phyloP scores from a whole-genome alignment of 1,284 basidiomycete species.

The Naganishia sp. region DNA sequence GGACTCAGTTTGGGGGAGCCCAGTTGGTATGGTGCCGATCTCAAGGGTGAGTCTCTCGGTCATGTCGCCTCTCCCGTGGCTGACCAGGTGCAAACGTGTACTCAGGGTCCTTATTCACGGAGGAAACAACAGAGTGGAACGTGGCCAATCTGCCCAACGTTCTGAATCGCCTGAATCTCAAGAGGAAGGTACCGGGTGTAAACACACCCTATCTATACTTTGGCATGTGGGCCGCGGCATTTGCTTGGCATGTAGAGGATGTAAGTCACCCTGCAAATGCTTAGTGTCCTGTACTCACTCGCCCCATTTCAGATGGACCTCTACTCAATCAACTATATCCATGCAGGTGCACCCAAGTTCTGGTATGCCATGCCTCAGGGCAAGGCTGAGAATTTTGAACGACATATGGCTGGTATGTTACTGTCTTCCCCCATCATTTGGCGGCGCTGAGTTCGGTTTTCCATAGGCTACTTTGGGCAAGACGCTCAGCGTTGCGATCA shows the following conservation, averaged over 20 bases:
- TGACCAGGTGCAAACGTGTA: background rate
- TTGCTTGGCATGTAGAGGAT: slow-evolving; percentile 97
- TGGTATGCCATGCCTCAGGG: slow-evolving; percentile 96
- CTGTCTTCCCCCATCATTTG: slow-evolving; percentile 24
- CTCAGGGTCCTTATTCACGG: slow-evolving; percentile 76
- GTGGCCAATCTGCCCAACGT: slow-evolving; percentile 86
- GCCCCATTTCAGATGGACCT: slow-evolving; percentile 72
- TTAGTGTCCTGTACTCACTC: background rate
- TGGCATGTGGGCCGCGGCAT: slow-evolving; percentile 98
- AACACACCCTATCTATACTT: slow-evolving; percentile 98
- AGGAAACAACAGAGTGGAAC: slow-evolving; percentile 83
- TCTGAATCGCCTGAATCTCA: slow-evolving; percentile 73
- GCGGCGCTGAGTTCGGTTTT: background rate
- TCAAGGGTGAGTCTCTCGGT: slow-evolving; percentile 62
- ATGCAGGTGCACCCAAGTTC: slow-evolving; percentile 93
- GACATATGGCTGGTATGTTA: slow-evolving; percentile 71
- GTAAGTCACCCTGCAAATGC: slow-evolving; percentile 42
- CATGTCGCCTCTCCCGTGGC: background rate
- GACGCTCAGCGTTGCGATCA: slow-evolving; percentile 83
- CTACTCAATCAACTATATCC: slow-evolving; percentile 98
- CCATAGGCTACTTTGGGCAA: slow-evolving; percentile 78
- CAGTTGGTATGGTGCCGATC: slow-evolving; percentile 95
- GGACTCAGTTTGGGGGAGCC: slow-evolving; percentile 71
- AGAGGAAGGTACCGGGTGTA: slow-evolving; percentile 76
- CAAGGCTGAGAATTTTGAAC: slow-evolving; percentile 73